phyloP scores from a whole-genome alignment of 2,329 filamentous ascomycete species.

The Cladophialophora exuberans region DNA sequence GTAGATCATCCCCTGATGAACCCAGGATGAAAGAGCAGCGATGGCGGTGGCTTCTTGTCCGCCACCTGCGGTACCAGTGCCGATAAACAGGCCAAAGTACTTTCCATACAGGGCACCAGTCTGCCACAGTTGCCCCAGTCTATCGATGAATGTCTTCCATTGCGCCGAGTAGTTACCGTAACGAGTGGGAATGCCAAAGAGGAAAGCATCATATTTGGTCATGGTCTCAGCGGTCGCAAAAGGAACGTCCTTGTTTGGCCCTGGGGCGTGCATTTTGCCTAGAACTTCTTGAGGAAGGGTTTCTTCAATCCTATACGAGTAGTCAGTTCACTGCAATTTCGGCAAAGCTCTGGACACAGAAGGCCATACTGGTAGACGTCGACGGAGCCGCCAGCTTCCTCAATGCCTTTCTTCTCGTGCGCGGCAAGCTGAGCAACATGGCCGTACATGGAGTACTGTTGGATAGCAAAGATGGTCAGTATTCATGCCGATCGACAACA shows the following conservation, averaged over 20 bases:
- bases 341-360: neutral
- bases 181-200: slow-evolving; percentile 92
- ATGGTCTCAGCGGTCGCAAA: slow-evolving; percentile 66
- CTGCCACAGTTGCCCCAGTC: slow-evolving; percentile 82
- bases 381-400: slow-evolving; percentile 79
- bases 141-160: slow-evolving; percentile 87
- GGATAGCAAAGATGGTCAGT: slow-evolving; percentile 12
- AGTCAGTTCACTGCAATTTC: neutral
- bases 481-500: neutral
- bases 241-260: slow-evolving; percentile 68
- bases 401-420: slow-evolving; percentile 87
- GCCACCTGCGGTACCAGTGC: slow-evolving; percentile 80
- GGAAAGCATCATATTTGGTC: slow-evolving; percentile 80
- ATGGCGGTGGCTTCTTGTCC: slow-evolving; percentile 91
- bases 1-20: slow-evolving; percentile 94
- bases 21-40: slow-evolving; percentile 78
- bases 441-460: slow-evolving; percentile 90
- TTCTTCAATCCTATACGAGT: slow-evolving; percentile 69
- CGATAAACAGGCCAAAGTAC: slow-evolving; percentile 88
- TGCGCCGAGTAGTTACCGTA: slow-evolving; percentile 98
- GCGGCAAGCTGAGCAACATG: slow-evolving; percentile 83
- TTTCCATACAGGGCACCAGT: slow-evolving; percentile 80
- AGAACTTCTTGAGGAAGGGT: slow-evolving; percentile 85
- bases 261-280: slow-evolving; percentile 84
- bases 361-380: slow-evolving; percentile 83